Percentiles rank a stretch among this genome's conserved stretches.
Conservation (phyloP, 2,329 filamentous ascomycete species). For the Aspergillus sp. region DNA sequence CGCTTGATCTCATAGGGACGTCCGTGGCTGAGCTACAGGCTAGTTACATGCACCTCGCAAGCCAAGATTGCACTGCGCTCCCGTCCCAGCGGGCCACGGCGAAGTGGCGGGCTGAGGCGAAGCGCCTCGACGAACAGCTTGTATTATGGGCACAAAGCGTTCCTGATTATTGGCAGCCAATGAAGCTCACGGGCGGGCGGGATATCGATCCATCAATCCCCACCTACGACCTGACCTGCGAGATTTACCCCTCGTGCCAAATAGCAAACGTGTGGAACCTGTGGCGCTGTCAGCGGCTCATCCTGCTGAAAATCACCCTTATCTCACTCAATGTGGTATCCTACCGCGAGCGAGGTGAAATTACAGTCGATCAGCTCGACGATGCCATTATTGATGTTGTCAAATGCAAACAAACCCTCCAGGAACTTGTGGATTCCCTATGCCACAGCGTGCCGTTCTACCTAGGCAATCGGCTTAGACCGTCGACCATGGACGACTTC, state of each 20-base stretch:
- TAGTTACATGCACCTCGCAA: background rate
- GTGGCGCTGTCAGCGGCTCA: conserved; percentile 13
- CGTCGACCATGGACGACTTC: background rate
- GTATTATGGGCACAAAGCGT: background rate
- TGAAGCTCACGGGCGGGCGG: conserved; percentile 6
- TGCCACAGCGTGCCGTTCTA: background rate
- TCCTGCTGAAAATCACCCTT: background rate
- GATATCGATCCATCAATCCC: conserved; percentile 21
- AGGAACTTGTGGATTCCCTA: background rate
- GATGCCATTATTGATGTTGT: background rate
- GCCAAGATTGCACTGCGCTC: background rate
- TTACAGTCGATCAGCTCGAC: too few relatives aligned
- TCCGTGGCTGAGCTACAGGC: background rate
- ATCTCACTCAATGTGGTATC: background rate
- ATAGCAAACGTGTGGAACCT: conserved; percentile 21
- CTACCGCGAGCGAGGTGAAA: background rate
- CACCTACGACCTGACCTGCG: conserved; percentile 19
- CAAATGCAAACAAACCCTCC: background rate
- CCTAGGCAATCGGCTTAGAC: background rate
- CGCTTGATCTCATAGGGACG: background rate
- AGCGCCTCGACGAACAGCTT: background rate
- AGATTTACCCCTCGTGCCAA: conserved; percentile 22
- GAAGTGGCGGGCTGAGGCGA: background rate
- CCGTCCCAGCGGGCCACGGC: too few relatives aligned
- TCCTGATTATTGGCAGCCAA: background rate